Evolutionary conservation across 2,329 filamentous ascomycete species (phyloP).

Genomic region (Ophiostoma himal-ulmi): DNA sequence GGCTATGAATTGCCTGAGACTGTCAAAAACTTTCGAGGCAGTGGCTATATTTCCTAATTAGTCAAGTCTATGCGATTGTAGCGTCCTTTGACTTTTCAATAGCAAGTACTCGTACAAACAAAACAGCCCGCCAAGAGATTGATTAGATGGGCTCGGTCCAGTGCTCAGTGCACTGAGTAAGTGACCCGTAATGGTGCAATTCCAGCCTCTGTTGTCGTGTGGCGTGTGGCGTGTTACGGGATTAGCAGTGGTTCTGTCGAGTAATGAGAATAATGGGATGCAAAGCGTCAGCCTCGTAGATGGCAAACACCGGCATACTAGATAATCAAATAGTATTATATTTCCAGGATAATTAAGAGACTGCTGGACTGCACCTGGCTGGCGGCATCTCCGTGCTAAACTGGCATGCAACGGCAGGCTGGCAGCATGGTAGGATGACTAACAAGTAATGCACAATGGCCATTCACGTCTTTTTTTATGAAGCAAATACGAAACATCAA

Average conservation of each 20-base stretch:
- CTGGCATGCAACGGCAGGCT: too few relatives aligned
- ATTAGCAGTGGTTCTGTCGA: background rate
- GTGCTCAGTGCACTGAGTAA: background rate
- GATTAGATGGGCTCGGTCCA: constrained; percentile 13
- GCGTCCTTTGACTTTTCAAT: background rate
- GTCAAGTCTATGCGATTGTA: constrained; percentile 8
- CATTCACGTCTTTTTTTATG: background rate
- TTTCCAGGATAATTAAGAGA: too few relatives aligned
- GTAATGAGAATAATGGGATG: background rate
- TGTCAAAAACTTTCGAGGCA: background rate
- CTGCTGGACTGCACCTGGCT: background rate
- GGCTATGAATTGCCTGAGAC: background rate
- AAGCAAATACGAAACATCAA: background rate
- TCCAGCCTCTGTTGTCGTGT: background rate
- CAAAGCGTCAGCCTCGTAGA: background rate
- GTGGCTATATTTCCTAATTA: constrained; percentile 11
- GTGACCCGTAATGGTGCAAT: background rate
- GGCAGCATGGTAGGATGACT: background rate
- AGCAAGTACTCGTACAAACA: background rate
- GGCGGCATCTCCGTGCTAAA: background rate
- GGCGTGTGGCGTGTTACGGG: background rate
- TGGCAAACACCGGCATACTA: background rate
- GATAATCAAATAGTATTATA: background rate
- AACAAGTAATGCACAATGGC: background rate
- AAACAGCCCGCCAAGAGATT: constrained; percentile 17